These are phyloP conservation scores for Russula olivacea DNA, from an alignment of 768 basidiomycete species.

Conservation along the genomic window DNA sequence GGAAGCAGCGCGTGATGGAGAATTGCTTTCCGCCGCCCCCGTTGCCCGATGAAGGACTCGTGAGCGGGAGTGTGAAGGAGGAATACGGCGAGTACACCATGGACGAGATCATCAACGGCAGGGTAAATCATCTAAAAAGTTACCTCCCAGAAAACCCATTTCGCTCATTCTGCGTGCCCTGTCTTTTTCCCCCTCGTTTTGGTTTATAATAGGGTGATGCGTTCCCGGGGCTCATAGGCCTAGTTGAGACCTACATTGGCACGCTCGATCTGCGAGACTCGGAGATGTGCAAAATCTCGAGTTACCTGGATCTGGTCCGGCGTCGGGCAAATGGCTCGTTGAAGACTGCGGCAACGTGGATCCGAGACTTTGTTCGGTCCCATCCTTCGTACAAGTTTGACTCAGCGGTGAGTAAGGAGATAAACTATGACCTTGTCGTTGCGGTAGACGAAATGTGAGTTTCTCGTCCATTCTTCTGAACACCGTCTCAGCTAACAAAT, in stretches of 20 bases:
- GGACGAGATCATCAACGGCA: constrained; percentile 92
- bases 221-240: constrained; percentile 76
- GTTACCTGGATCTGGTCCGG: constrained; percentile 76
- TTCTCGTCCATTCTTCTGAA: not conserved
- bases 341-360: constrained; percentile 87
- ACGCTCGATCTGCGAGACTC: constrained; percentile 69
- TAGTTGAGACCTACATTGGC: constrained; percentile 80
- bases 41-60: constrained; percentile 42
- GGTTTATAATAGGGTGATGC: constrained; percentile 40
- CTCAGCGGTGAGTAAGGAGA: constrained; percentile 85
- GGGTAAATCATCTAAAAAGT: constrained; percentile 42
- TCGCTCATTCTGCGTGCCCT: not conserved
- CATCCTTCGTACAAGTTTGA: constrained; percentile 92
- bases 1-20: constrained; percentile 58
- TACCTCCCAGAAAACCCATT: not conserved
- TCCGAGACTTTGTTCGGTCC: constrained; percentile 81
- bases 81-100: constrained; percentile 93
- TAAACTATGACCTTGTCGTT: constrained; percentile 89
- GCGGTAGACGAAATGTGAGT: constrained; percentile 90
- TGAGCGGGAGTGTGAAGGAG: constrained; percentile 50
- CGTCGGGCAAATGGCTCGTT: constrained; percentile 75
- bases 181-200: not conserved
- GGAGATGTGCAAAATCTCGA: constrained; percentile 56
- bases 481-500: not conserved
- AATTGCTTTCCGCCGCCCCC: constrained; percentile 68